Evolutionary conservation across 2,329 filamentous ascomycete species (phyloP).

Genomic region (Zalaria obscura): DNA sequence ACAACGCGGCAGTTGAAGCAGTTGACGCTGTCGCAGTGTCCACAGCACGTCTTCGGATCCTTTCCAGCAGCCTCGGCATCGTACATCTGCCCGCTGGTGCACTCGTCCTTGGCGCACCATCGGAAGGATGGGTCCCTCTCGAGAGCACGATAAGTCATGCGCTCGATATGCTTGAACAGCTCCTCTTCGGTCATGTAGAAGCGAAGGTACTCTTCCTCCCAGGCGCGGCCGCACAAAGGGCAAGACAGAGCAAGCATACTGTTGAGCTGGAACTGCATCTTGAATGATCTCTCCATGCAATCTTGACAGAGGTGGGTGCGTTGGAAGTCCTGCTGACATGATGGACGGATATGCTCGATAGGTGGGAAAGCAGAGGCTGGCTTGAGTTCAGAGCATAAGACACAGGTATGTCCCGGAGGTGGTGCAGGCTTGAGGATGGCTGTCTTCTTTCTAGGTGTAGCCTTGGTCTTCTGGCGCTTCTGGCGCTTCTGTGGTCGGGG

Average conservation of each 20-base stretch:
- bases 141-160: slow-evolving; percentile 3
- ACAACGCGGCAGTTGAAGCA: slow-evolving; percentile 4
- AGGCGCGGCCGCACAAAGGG: background rate
- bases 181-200: background rate
- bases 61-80: background rate
- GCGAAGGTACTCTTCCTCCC: background rate
- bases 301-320: background rate
- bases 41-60: slow-evolving; percentile 3
- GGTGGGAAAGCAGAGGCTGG: background rate
- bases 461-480: background rate
- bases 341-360: background rate
- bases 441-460: background rate
- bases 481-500: background rate
- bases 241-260: background rate
- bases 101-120: slow-evolving; percentile 5
- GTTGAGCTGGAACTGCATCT: background rate
- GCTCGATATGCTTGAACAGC: background rate
- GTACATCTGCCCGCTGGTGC: slow-evolving; percentile 3
- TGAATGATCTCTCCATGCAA: background rate
- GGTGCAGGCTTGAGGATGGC: background rate
- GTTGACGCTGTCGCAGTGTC: slow-evolving; percentile 1
- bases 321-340: background rate
- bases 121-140: slow-evolving; percentile 2
- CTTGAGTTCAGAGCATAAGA: background rate
- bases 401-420: background rate